Base-by-base conservation (phyloP, 768 basidiomycete species). In the Tulasnella sp. region DNA sequence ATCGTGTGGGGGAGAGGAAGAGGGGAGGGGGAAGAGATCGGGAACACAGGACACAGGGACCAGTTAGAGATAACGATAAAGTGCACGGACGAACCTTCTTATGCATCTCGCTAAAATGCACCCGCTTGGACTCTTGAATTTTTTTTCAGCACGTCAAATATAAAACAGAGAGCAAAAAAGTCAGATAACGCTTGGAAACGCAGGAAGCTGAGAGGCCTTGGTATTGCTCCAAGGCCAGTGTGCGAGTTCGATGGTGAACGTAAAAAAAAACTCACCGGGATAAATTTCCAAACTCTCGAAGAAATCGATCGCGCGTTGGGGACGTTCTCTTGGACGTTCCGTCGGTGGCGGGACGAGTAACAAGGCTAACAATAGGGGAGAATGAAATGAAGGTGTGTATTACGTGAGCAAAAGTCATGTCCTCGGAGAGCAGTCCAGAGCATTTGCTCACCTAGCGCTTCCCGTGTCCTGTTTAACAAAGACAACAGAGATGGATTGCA, bases 391-490 rank as follows among this genome's bases (percentile, higher is more conserved):
- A 53, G 34, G 10, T n/a, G 26, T 26, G 50, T 9, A 23, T 27
- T 51, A n/a, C n/a, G 19, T 1, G 32, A 24, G 8, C 13, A 27
- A 17, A 7, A 10, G 13, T 4, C 24, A 51, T 2, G 34, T 38
- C 34, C 34, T 38, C 34, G 34, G 34, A 5, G 5, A n/a, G n/a
- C 7, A 38, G 34, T 15, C 34, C 34, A 38, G 7, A 15, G 7
- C 15, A 5, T 38, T 38, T 38, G 5, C 34, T 38, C 21, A 56
- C 71, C 73, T n/a, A 96, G 74, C 5, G 88, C 88, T 67, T 87
- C 77, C 7, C 80, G 76, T 2, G 93, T 93, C 51, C 89, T 92
- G 65, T 9, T 5, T 23, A 13, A 32, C 53, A 23, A 11, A 61
- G 65, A 51, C 3, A 47, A 64, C 64, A 53, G 42, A 48, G 11